Conservation (phyloP, 2,329 filamentous ascomycete genomes). For the Chaetomium sp. region DNA sequence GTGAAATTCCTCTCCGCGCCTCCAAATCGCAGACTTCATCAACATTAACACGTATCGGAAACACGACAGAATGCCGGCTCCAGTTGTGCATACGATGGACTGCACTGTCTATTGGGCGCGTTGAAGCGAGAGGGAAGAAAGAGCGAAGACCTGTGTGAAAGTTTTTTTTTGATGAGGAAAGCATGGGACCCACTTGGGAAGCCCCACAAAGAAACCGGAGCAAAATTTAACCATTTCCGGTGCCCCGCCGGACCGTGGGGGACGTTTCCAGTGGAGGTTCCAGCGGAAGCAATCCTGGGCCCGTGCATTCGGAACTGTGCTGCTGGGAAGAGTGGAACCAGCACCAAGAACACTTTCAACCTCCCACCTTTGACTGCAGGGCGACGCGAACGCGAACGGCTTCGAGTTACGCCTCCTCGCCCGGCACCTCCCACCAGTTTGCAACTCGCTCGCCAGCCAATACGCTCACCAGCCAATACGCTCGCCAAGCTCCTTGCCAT, state of each 20-base stretch:
- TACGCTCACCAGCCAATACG: not conserved
- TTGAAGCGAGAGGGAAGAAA: constrained; percentile 42
- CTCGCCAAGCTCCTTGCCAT: constrained; percentile 42
- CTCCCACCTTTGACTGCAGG: too few species aligned
- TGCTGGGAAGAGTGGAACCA: too few species aligned
- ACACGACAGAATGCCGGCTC: constrained; percentile 62
- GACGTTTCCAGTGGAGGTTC: too few species aligned
- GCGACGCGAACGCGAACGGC: not conserved
- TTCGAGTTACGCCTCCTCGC: not conserved
- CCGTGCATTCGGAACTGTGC: too few species aligned
- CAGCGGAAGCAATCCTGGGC: too few species aligned
- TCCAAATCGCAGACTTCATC: constrained; percentile 57
- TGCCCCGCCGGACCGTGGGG: too few species aligned
- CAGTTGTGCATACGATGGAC: constrained; percentile 57
- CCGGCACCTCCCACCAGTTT: not conserved
- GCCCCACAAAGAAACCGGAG: constrained; percentile 3
- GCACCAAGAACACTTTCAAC: too few species aligned
- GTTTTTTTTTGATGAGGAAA: constrained; percentile 7
- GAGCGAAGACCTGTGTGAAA: constrained; percentile 28
- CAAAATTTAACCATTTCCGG: constrained; percentile 15
- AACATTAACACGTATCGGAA: constrained; percentile 50
- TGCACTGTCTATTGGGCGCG: constrained; percentile 85
- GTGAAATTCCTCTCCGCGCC: constrained; percentile 46
- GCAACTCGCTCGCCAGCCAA: not conserved
- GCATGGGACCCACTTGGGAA: too few species aligned